Base-by-base conservation (phyloP, 1,284 basidiomycete genomes). In the Trichosporon ovoides region DNA sequence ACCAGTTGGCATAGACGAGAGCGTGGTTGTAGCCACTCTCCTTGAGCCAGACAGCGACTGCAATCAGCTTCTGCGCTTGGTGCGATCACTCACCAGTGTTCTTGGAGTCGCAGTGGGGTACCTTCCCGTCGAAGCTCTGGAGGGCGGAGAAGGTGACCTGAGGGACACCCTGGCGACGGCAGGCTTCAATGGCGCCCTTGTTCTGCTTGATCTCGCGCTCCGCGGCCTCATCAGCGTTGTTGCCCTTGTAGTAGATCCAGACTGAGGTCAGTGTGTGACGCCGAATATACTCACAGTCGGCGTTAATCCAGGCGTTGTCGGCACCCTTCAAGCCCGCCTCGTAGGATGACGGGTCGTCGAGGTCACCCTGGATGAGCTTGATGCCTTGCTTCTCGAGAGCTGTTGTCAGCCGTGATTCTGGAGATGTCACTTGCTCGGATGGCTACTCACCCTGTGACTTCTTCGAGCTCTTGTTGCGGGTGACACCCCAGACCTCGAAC, bases 281-380 rank as follows among this genome's bases (percentile, higher is more conserved):
- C 28, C n/a, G 24, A n/a, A n/a, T 18, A 6, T 12, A 64, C 68
- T 59, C 53, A 68, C 68, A 66, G 52, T 68, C 62, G 35, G 60
- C 64, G 51, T 68, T 65, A 56, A 70, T 34, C 49, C 65, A 70
- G 3, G 58, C 62, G 33, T 55, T 63, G 52, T 68, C 61, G 16
- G 59, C 61, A 20, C 58, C 67, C 55, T 67, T 62, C 10, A 68
- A 54, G 7, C 35, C 38, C 12, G 37, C 53, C 56, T 63, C 57
- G 61, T 66, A 70, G 5, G 56, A 56, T n/a, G 34, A 20, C 1
- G 59, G 58, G 40, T 66, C 59, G 20, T 48, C 51, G 46, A 67
- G 34, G 49, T 67, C 62, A 16, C 60, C 67, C 53, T 62, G 34
- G 48, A 62, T 40, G 22, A 68, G 43, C 35, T 58, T 58, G 43